Conservation (phyloP, 768 basidiomycete genomes). For the Harrya chromipes region DNA sequence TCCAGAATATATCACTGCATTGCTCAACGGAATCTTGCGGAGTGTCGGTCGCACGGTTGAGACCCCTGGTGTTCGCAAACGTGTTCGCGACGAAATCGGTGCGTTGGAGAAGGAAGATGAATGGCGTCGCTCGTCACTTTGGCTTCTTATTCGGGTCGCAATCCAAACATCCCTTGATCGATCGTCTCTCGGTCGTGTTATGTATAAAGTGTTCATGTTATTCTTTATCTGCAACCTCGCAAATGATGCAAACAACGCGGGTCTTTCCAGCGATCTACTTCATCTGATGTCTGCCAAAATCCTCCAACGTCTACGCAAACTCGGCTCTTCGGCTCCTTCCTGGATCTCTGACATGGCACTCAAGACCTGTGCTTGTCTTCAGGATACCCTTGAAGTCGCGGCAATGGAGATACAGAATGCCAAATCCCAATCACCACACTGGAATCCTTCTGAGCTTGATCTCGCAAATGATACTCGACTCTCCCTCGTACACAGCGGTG, state of each 20-base stretch:
- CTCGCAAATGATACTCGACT: slow-evolving; percentile 31
- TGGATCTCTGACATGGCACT: not conserved
- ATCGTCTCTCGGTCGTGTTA: slow-evolving; percentile 1
- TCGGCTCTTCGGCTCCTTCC: not conserved
- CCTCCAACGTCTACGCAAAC: not conserved
- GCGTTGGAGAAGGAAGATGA: not conserved
- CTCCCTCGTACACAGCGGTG: slow-evolving; percentile 27
- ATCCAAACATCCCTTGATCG: slow-evolving; percentile 30
- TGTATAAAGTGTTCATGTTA: slow-evolving; percentile 49
- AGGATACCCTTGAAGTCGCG: not conserved
- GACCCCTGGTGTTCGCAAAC: slow-evolving; percentile 5
- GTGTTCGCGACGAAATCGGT: slow-evolving; percentile 4
- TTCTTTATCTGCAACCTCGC: slow-evolving; percentile 35
- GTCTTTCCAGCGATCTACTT: slow-evolving; percentile 12
- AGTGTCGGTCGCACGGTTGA: slow-evolving; percentile 25
- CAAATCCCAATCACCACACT: slow-evolving; percentile 6
- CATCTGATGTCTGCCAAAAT: not conserved
- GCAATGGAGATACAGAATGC: not conserved
- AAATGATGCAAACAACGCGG: slow-evolving; percentile 8
- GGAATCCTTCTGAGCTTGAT: slow-evolving; percentile 24
- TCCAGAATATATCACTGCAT: slow-evolving; percentile 37
- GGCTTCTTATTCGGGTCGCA: slow-evolving; percentile 33
- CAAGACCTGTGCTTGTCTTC: not conserved
- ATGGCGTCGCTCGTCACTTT: slow-evolving; percentile 36
- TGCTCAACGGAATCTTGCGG: slow-evolving; percentile 43